Evolutionary conservation across 306 rosid species (phyloP).

Genomic region (Argentina anserina): DNA sequence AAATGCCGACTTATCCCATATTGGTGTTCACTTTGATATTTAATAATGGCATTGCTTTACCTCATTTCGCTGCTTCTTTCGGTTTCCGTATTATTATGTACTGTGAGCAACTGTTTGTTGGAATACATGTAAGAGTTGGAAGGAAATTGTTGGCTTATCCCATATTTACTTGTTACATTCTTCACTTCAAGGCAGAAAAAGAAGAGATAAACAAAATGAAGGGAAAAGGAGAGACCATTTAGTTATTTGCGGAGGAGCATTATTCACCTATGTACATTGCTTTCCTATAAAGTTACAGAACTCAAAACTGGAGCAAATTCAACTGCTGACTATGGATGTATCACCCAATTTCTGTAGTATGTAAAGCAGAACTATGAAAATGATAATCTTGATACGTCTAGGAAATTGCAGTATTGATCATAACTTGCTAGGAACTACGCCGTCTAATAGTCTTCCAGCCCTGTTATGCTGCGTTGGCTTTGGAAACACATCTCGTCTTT

Average conservation of each 20-base stretch:
- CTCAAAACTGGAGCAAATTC: neutral
- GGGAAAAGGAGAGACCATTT: neutral
- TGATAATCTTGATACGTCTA: neutral
- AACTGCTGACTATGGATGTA: neutral
- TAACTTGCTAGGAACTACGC: conserved; percentile 59
- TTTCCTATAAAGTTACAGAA: neutral
- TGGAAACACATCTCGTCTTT: conserved; percentile 49
- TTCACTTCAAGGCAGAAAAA: neutral
- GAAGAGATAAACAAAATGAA: too few species aligned
- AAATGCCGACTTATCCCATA: neutral
- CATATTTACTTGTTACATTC: neutral
- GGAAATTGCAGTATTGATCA: conserved; percentile 32
- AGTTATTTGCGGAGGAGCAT: neutral
- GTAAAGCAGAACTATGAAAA: conserved; percentile 8
- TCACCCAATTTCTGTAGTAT: neutral
- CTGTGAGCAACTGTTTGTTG: neutral
- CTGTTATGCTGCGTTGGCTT: conserved; percentile 36
- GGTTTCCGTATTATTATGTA: neutral
- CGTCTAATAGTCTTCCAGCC: conserved; percentile 34
- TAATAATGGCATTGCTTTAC: neutral
- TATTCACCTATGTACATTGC: neutral
- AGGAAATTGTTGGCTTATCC: neutral
- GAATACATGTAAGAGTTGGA: neutral
- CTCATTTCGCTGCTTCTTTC: neutral
- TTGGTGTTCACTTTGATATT: neutral